Base-by-base conservation (phyloP, 2,329 filamentous ascomycete species). In the Dothideomycetes sp. region DNA sequence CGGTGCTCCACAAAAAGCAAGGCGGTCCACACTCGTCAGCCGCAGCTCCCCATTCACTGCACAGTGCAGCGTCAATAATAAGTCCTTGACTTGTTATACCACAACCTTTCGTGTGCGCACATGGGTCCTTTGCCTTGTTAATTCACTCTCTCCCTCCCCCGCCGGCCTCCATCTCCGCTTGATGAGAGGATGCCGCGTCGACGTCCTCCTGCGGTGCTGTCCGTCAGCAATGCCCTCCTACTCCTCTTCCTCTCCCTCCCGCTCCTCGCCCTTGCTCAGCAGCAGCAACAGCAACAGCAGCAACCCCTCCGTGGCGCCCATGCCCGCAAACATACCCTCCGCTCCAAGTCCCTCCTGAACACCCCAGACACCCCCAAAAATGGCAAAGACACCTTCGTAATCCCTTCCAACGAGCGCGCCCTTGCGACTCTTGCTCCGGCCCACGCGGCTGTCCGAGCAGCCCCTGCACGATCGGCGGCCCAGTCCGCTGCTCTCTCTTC, bases 381-480 rank as follows among this genome's bases (percentile, higher is more conserved):
- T 35, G 43, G 46, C 34, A 51, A 47, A 44, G 38, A 51, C 42
- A 55, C 52, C 44, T 51, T 49, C 46, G 51, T 48, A 40, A 50
- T 50, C 40, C 47, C 55, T 40, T 47, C 46, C 46, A 71, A 91
- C 81, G 84, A 79, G 85, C 87, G 86, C 87, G 87, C 87, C 84
- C 75, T 91, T 74, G 82, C 83, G 77, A 91, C 87, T 83, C 81
- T 88, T 75, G 88, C 89, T 94, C 87, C 86, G 84, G 88, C 81
- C 70, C 61, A 69, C 56, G 68, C 77, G 72, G 77, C 86, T 84
- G 88, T 95, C 73, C 77, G 85, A 94, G 88, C 87, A 85, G 84
- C 83, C 77, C 77, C 77, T 77, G 78, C 77, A 52, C 52, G 56
- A 73, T 76, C 77, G 67, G 45, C 53, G 47, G 52, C 53, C 45